Base-by-base conservation (phyloP, 164 flowering plant genomes). In the Annona cherimola region DNA sequence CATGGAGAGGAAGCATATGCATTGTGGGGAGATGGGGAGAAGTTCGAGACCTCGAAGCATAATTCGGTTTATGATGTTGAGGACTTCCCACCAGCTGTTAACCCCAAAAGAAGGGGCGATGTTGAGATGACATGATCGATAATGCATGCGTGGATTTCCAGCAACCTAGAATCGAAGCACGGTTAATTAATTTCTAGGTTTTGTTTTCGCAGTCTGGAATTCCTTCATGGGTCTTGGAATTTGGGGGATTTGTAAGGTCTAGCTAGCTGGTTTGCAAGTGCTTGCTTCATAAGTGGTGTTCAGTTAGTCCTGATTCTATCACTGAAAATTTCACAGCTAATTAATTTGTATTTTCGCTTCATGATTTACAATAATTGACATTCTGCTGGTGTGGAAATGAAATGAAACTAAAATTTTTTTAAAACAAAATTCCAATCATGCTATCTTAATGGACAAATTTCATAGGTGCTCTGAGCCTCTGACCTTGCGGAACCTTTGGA, bases 21-120 rank as follows among this genome's bases (percentile, higher is more conserved):
- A n/a, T 46, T 84, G 71, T 83, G 85, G 84, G 85, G 86, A 11
- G 86, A 86, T 57, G 86, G 86, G n/a, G 87, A 86, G 78, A 84
- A 78, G 81, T 77, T 70, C 40, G 89, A 82, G 74, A 69, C n/a
- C 40, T 77, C 81, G 19, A 77, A 75, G 80, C 73, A 78, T 45
- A 79, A 71, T 20, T 79, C 82, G 0, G 77, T 66, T 66, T 68
- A 40, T n/a, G 77, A 69, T 1, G 63, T 64, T 14, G 82, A 82
- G 4, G 83, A 80, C 3, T 78, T 80, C 64, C 74, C 81, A 8
- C 72, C 83, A 5, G 60, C 63, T 9, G 66, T 50, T 6, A 54
- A 40, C n/a, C 71, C 77, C 0, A 82, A 77, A 64, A 66, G 61
- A 9, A 39, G 69, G 26, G 73, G 77, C 44, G 77, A 76, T 18